Conservation (phyloP, 257 asterid genomes). For the Sherardia arvensis region DNA sequence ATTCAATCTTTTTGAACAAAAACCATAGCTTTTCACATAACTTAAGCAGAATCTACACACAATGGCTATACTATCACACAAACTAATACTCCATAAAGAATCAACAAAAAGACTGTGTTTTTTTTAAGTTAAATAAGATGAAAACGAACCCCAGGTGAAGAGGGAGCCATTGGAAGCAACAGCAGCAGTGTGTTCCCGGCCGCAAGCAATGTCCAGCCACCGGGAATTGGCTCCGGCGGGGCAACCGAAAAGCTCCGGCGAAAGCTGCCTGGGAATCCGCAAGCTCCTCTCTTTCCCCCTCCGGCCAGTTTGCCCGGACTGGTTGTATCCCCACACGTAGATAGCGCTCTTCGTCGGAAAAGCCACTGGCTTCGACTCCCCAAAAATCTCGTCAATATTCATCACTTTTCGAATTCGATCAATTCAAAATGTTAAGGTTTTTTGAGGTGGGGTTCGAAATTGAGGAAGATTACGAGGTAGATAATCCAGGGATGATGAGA, state of each 20-base stretch:
- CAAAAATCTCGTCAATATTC: slow-evolving; percentile 72
- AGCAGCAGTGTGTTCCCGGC: slow-evolving; percentile 85
- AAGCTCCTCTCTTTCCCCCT: slow-evolving; percentile 40
- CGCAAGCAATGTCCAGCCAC: slow-evolving; percentile 92
- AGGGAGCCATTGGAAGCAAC: slow-evolving; percentile 87
- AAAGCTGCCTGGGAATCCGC: slow-evolving; percentile 76
- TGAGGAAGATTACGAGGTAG: background rate
- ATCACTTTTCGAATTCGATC: slow-evolving; percentile 21
- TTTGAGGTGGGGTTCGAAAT: background rate
- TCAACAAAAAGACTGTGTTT: background rate
- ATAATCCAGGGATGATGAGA: background rate
- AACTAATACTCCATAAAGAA: background rate
- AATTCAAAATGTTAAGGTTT: background rate
- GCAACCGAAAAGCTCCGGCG: slow-evolving; percentile 81
- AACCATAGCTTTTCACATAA: background rate
- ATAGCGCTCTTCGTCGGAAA: slow-evolving; percentile 77
- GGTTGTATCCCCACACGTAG: slow-evolving; percentile 85
- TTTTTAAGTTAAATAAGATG: background rate
- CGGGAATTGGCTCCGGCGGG: slow-evolving; percentile 56
- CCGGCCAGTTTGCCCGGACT: slow-evolving; percentile 91
- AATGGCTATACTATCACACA: background rate
- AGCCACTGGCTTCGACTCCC: slow-evolving; percentile 43
- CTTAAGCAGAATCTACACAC: background rate
- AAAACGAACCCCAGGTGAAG: slow-evolving; percentile 78
- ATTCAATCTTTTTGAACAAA: background rate